A percentile compares a stretch with the other conserved stretches of the same genome.
These are phyloP conservation scores for Stereum hirsutum DNA, from an alignment of 1,284 basidiomycete species.

Conservation along the genomic window DNA sequence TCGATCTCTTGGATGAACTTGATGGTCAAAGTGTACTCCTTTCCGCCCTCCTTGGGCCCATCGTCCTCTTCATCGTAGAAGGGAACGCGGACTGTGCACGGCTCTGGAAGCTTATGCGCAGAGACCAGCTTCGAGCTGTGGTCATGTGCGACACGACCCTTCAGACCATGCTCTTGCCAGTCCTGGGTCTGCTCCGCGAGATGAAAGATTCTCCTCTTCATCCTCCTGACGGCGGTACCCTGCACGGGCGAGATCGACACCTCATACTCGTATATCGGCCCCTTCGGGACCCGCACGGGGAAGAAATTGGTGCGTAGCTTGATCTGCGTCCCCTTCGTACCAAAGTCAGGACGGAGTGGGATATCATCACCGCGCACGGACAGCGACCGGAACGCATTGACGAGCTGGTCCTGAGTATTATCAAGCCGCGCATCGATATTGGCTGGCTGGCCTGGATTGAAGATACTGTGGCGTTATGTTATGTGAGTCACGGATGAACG, in stretches of 20 bases:
- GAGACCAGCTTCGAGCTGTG: conserved; percentile 56
- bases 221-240: conserved; percentile 38
- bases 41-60: conserved; percentile 27
- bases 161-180: conserved; percentile 45
- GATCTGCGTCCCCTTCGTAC: conserved; percentile 45
- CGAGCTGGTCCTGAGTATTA: conserved; percentile 45
- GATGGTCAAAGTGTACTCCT: conserved; percentile 56
- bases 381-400: conserved; percentile 38
- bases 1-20: conserved; percentile 51
- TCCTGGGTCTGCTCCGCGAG: conserved; percentile 53
- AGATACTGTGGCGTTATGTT: conserved; percentile 35
- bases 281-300: conserved; percentile 53
- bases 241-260: conserved; percentile 48
- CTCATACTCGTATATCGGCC: conserved; percentile 60
- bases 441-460: conserved; percentile 34
- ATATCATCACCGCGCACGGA: conserved; percentile 36
- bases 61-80: conserved; percentile 62
- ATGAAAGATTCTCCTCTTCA: conserved; percentile 62
- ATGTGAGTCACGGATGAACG: not conserved
- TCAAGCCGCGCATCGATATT: conserved; percentile 53
- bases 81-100: conserved; percentile 43
- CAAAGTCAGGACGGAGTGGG: conserved; percentile 62
- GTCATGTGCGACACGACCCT: conserved; percentile 59
- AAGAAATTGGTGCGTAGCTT: conserved; percentile 72
- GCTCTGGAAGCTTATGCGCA: conserved; percentile 43